These are phyloP conservation scores for Phalaenopsis aphrodite DNA, from an alignment of 106 monocot genomes.

Conservation along the genomic window DNA sequence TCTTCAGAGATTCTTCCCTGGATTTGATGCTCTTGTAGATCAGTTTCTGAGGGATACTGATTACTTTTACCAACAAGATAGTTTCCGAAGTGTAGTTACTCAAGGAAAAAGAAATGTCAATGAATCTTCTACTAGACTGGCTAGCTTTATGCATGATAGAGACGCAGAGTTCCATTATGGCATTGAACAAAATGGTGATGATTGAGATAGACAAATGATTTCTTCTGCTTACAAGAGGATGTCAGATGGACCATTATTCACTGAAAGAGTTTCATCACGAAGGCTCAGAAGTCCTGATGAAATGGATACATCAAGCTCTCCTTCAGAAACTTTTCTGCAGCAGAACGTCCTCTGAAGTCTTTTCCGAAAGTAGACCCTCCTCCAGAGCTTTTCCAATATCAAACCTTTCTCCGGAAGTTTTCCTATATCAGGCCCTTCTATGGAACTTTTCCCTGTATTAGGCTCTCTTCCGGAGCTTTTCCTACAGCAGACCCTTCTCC, in stretches of 20 bases:
- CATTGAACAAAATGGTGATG: not conserved
- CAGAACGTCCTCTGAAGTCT: no score
- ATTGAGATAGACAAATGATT: not conserved
- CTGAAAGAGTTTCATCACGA: constrained; percentile 18
- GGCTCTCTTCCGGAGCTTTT: no score
- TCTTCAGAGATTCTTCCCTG: constrained; percentile 66
- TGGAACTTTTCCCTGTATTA: no score
- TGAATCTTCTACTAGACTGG: not conserved
- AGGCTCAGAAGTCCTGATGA: constrained; percentile 12
- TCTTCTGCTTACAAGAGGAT: constrained; percentile 24
- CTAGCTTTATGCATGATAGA: not conserved
- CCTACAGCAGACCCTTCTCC: no score
- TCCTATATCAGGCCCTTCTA: no score
- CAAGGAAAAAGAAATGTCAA: constrained; percentile 15
- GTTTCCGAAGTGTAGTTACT: constrained; percentile 9
- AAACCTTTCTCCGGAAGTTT: no score
- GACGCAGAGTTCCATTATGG: not conserved
- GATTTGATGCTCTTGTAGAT: constrained; percentile 44
- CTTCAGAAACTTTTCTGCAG: constrained; percentile 13
- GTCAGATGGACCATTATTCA: constrained; percentile 14
- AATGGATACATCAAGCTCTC: constrained; percentile 49
- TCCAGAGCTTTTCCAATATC: no score
- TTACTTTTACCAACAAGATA: constrained; percentile 39
- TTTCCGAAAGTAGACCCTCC: no score
- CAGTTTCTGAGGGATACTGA: constrained; percentile 30